Evolutionary conservation across 768 basidiomycete species (phyloP), one percentile per base, ranked within the genome.

Genomic region (Rhodocollybia butyracea): DNA sequence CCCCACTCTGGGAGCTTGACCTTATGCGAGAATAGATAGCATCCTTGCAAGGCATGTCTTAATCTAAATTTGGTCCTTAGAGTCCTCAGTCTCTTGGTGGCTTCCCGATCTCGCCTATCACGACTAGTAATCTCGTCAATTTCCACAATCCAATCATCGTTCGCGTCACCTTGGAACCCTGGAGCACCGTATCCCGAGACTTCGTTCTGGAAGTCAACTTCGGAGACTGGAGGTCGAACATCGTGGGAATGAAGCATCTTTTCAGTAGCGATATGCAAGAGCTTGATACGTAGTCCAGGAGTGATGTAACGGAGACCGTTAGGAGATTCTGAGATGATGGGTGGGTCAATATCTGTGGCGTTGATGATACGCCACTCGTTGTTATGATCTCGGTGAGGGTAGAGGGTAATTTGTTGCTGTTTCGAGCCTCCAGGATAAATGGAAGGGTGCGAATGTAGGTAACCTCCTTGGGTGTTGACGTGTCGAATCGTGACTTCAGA

Each of bases 151-250:
- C 91, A 94, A 64, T 98, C 91, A 64, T 98, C 96, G 66, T 98
- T 98, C 42, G 86, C 80, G 64, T 98, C 96, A 13, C 96, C 96
- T 0, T 69, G 72, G 67, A 89, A 98, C 0, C 88, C 90, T 0
- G 85, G 72, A 77, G 90, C 85, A 1, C 97, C 97, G 64, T 99
- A 99, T 0, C 78, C 93, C 2, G 94, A 95, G 1, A 98, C 94
- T 68, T 99, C 97, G 65, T 98, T 96, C 75, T 99, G 97, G 76
- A 98, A 99, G 63, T 99, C 97, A 43, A 98, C 96, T 43, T 99
- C 97, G 30, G 91, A 93, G 13, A 99, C 86, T 17, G 95, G 94
- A 4, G 97, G 94, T 22, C 97, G 89, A 61, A 89, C 73, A 61
- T 98, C 97, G 71, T 99, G 97, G 43, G 92, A 94, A 76, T 99